phyloP scores from a whole-genome alignment of 805 yeast genomes.

The Saturnispora kantuleensis region DNA sequence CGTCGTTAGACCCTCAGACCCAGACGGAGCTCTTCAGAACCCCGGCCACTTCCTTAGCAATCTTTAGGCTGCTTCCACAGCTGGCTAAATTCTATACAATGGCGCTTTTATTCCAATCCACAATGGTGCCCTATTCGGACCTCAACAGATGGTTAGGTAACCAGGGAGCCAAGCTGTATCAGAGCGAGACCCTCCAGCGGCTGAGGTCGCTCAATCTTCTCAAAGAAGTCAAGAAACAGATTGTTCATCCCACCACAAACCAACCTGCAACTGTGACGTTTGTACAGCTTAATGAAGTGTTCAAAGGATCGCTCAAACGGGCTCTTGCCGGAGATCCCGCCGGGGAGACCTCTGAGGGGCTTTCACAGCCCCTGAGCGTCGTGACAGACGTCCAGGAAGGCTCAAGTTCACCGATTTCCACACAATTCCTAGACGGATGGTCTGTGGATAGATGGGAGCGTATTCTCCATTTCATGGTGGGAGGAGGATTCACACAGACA shows the following conservation, averaged over 20 bases:
- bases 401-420: no score
- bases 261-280: slow-evolving; percentile 24
- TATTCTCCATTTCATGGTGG: slow-evolving; percentile 95
- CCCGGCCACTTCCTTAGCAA: slow-evolving; percentile 91
- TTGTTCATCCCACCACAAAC: slow-evolving; percentile 28
- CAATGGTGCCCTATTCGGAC: slow-evolving; percentile 55
- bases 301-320: slow-evolving; percentile 63
- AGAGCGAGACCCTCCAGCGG: slow-evolving; percentile 70
- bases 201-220: slow-evolving; percentile 69
- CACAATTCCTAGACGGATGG: slow-evolving; percentile 56
- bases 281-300: slow-evolving; percentile 56
- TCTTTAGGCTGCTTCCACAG: slow-evolving; percentile 81
- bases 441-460: slow-evolving; percentile 91
- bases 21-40: slow-evolving; percentile 72
- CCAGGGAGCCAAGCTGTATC: slow-evolving; percentile 32
- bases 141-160: slow-evolving; percentile 67
- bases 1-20: slow-evolving; percentile 80
- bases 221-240: slow-evolving; percentile 36
- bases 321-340: slow-evolving; percentile 62
- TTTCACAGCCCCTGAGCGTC: neutral
- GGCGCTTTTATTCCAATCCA: slow-evolving; percentile 77
- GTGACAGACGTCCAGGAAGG: no score
- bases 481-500: slow-evolving; percentile 59
- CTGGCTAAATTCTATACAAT: slow-evolving; percentile 82
- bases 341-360: slow-evolving; percentile 2